These are phyloP conservation scores for Fagopyrum esculentum DNA, from an alignment of 148 eudicot species.

Conservation along the genomic window DNA sequence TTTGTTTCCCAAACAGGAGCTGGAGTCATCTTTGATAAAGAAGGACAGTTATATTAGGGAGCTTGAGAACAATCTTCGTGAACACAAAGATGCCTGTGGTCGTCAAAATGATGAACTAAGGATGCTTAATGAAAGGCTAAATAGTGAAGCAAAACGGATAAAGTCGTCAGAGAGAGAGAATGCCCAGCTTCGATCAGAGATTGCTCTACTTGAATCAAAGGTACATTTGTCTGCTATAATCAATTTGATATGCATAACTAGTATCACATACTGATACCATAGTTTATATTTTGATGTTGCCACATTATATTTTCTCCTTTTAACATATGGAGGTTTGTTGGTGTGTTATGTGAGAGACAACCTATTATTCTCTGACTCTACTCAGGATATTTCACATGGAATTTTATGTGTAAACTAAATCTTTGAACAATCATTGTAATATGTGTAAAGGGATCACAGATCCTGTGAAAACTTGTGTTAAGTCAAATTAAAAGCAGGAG, in stretches of 20 bases:
- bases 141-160: constrained; percentile 63
- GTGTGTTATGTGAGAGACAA: not conserved
- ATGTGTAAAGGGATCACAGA: not conserved
- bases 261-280: not conserved
- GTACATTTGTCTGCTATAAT: constrained; percentile 26
- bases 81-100: constrained; percentile 47
- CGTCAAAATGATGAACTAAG: constrained; percentile 65
- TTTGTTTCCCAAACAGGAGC: constrained; percentile 44
- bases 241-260: not conserved
- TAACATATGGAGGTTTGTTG: not conserved
- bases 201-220: constrained; percentile 88
- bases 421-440: not conserved
- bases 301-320: not conserved
- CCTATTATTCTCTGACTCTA: not conserved
- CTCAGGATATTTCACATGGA: not conserved
- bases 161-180: constrained; percentile 89
- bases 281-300: not conserved
- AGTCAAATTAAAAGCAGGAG: not conserved
- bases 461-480: not conserved
- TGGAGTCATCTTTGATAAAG: constrained; percentile 57
- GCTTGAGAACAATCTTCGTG: constrained; percentile 52
- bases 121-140: constrained; percentile 71
- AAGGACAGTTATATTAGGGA: constrained; percentile 64
- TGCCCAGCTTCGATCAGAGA: constrained; percentile 81
- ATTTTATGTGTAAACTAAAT: not conserved